Base-by-base conservation (phyloP, 768 basidiomycete genomes). In the Auricularia cornea region DNA sequence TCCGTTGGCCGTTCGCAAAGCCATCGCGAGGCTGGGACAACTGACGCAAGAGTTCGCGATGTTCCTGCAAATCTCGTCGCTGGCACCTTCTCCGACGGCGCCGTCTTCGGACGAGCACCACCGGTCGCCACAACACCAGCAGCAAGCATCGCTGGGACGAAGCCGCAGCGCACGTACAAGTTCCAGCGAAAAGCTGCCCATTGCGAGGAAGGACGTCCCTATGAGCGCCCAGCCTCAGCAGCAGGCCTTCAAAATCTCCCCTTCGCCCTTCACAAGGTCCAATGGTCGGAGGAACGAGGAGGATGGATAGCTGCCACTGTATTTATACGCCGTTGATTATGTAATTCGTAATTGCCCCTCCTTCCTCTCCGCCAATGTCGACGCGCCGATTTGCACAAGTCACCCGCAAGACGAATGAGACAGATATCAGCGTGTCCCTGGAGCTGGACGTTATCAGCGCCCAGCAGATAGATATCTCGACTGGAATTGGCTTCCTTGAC, bases 401-500 rank as follows among this genome's bases (percentile, higher is more conserved):
- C 64, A 84, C 86, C 31, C 83, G 95, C 61, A 90, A 90, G 72
- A 98, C 95, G 6, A 89, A 84, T 68, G 97, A 99, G 78, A 98
- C 97, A 0, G 77, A 88, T 65, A 94, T 98, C 65, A 80, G 88
- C n/a, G 88, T 95, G 66, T 80, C 74, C 38, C 78, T 99, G 68
- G 81, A 86, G 71, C 84, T 99, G 60, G 97, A 98, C 78, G 86
- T 86, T 71, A 75, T 80, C 8, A 81, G 77, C 56, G 73, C 76
- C 35, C 96, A 98, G 75, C 77, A 75, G 38, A 98, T 99, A 69
- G 79, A 90, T 32, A 80, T 99, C 63, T 86, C 86, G 26, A 98
- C 96, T 1, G 97, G 97, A 30, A 95, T 99, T 64, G 97, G 97
- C n/a, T 99, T 98, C 73, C 82, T 98, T 40, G 96, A 99, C 75